These are phyloP conservation scores for Ziziphus jujuba DNA, from an alignment of 306 rosid species.

Conservation along the genomic window DNA sequence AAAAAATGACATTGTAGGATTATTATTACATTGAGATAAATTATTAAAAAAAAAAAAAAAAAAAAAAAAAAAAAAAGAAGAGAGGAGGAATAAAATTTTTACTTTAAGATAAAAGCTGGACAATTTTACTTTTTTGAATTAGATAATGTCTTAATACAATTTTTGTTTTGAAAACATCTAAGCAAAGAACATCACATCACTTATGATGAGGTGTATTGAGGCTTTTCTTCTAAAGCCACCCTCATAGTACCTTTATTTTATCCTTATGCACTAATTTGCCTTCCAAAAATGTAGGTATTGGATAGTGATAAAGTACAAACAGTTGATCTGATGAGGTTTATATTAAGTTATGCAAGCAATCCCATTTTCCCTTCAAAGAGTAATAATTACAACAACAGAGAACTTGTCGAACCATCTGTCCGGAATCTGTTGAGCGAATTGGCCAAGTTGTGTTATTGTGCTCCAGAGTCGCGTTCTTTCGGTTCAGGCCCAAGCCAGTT, in stretches of 20 bases:
- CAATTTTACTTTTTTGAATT: too few species aligned
- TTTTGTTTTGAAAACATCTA: too few species aligned
- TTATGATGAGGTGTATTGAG: not conserved
- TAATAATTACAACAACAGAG: constrained; percentile 42
- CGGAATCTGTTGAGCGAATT: constrained; percentile 66
- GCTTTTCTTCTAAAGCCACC: not conserved
- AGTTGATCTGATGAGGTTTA: constrained; percentile 86
- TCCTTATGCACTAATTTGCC: not conserved
- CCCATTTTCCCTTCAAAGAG: constrained; percentile 46
- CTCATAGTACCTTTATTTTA: not conserved
- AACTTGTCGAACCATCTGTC: constrained; percentile 66
- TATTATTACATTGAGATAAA: too few species aligned
- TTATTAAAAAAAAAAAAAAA: too few species aligned
- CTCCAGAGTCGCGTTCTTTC: constrained; percentile 43
- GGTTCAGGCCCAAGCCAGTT: constrained; percentile 45
- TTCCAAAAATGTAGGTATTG: constrained; percentile 39
- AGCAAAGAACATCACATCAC: too few species aligned
- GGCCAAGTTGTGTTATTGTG: constrained; percentile 57
- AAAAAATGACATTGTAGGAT: too few species aligned
- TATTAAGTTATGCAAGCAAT: constrained; percentile 76
- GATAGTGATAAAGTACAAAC: constrained; percentile 61
- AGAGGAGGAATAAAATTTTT: too few species aligned
- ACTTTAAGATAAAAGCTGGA: too few species aligned
- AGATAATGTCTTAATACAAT: too few species aligned
- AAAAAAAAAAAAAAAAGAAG: too few species aligned